Evolutionary conservation across 208 protist genomes (phyloP).

Genomic region (Leishmania turanica): DNA sequence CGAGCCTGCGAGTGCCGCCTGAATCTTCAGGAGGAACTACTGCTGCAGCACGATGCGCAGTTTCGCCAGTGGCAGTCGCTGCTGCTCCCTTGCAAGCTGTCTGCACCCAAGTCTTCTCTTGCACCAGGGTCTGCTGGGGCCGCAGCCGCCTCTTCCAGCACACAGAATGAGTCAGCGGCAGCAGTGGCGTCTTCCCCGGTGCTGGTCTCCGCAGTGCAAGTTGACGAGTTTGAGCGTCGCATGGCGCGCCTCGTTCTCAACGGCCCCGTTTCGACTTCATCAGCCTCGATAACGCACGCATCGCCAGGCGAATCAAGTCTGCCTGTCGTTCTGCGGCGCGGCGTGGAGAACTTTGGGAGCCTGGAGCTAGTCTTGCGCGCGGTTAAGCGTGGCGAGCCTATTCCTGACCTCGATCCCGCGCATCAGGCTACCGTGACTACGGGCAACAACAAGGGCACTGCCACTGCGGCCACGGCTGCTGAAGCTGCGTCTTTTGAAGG

Average conservation of each 20-base stretch:
- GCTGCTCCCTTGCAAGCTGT: neutral
- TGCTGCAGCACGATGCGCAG: conserved; percentile 23
- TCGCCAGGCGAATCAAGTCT: conserved; percentile 10
- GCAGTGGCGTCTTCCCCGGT: neutral
- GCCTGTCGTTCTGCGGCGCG: conserved; percentile 57
- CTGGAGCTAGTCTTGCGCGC: conserved; percentile 56
- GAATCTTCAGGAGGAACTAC: conserved; percentile 26
- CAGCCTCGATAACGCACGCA: neutral
- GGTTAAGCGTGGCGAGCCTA: neutral
- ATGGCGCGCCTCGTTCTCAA: conserved; percentile 46
- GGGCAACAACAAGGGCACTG: neutral
- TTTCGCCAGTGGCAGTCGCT: conserved; percentile 21
- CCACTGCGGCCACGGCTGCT: neutral
- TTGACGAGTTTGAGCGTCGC: conserved; percentile 55
- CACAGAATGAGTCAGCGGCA: neutral
- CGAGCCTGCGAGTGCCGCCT: conserved; percentile 30
- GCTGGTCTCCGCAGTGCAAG: conserved; percentile 23
- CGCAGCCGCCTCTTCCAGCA: neutral
- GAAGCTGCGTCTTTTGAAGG: neutral
- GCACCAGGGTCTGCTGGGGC: neutral
- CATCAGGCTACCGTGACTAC: neutral
- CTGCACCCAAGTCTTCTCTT: neutral
- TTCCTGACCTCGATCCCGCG: neutral
- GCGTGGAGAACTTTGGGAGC: conserved; percentile 61
- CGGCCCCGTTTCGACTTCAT: conserved; percentile 10